Conservation (phyloP, 345 rosid species). For the Moricandia arvensis region DNA sequence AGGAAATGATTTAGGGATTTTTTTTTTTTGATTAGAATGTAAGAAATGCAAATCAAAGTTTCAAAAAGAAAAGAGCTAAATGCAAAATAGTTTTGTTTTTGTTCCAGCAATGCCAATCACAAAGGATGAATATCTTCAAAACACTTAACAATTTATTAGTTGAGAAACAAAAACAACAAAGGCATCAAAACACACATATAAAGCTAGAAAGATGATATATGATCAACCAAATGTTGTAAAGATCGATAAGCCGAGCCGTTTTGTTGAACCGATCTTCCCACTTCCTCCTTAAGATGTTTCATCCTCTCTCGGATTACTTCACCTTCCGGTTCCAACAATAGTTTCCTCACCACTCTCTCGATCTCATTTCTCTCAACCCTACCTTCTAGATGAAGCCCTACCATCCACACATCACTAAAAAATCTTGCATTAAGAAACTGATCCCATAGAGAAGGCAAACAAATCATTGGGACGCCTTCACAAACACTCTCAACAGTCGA, state of each 20-base stretch:
- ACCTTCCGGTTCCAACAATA: conserved; percentile 17
- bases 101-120: too few species aligned
- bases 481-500: conserved; percentile 35
- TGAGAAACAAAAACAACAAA: neutral
- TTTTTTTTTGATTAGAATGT: too few species aligned
- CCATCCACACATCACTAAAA: conserved; percentile 23
- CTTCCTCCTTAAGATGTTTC: conserved; percentile 13
- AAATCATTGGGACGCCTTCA: conserved; percentile 33
- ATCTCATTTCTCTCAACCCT: conserved; percentile 25
- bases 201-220: conserved; percentile 19
- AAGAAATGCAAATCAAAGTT: too few species aligned
- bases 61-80: too few species aligned
- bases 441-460: conserved; percentile 27
- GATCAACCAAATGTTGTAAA: conserved; percentile 17
- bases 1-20: too few species aligned
- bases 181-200: neutral
- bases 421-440: conserved; percentile 25
- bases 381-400: conserved; percentile 25
- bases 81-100: too few species aligned
- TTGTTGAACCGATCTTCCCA: conserved; percentile 15
- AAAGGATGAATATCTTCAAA: too few species aligned
- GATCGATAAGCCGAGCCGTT: conserved; percentile 19
- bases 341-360: neutral
- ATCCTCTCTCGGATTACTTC: conserved; percentile 26
- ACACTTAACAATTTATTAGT: neutral